Base-by-base conservation (phyloP, 331 rosid species). In the Acacia pycnantha region DNA sequence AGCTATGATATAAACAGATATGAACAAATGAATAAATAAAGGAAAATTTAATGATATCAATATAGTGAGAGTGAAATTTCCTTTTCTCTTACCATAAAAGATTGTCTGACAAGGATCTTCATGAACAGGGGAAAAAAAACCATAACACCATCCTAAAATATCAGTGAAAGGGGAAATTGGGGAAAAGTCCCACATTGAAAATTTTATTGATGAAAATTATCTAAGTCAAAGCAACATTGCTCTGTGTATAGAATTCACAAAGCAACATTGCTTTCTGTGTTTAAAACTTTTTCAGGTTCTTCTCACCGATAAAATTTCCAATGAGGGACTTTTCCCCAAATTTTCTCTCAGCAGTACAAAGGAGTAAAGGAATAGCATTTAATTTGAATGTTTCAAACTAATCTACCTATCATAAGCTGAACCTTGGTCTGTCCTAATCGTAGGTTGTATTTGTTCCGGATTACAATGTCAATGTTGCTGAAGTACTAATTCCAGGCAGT, bases 401-500 rank as follows among this genome's bases (percentile, higher is more conserved):
- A 2, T 18, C 40, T 8, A 15, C 44, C 62, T 64, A 41, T 27
- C 9, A 29, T 73, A 21, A 40, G 53, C 58, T 79, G 37, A 69
- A 80, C 68, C 19, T 51, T 70, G 46, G 11, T 35, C 29, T 69
- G 78, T 76, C 80, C 29, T 65, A 47, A 75, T 48, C 21, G 67
- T 65, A 84, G 90, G 98, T 95, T 83, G 86, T 95, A 74, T 95
- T 95, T 67, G 92, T 96, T 85, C 99, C 99, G 26, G 98, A 96
- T 84, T 96, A 96, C 88, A 93, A 93, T 78, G 98, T 95, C 77
- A 93, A 94, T 85, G 97, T 87, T 46, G 97, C 99, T 48, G 98
- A 95, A 88, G 65, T 88, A 82, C 87, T 95, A 64, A 95, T 95
- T 77, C 99, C 98, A 48, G 99, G 98, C 24, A 95, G 98, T 86